Evolutionary conservation across 2,329 filamentous ascomycete species (phyloP).

Genomic region (Diplodia seriata): DNA sequence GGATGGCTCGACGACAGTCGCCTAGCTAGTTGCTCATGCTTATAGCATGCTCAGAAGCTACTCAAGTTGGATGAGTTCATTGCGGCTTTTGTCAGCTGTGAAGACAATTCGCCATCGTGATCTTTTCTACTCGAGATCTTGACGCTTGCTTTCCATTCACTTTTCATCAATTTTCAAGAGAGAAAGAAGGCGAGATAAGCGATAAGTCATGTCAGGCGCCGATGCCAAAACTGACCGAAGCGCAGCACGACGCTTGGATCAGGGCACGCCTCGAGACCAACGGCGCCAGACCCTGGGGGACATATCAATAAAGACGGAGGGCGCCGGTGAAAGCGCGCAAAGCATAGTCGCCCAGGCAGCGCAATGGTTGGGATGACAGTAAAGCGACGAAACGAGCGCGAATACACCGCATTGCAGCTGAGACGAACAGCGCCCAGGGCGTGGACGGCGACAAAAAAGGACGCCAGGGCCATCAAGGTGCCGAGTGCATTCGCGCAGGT

Average conservation of each 20-base stretch:
- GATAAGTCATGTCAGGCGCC: not conserved
- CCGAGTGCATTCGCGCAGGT: not conserved
- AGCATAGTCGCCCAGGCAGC: not conserved
- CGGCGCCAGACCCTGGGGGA: constrained; percentile 8
- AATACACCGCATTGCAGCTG: not conserved
- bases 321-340: constrained; percentile 3
- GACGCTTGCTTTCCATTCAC: not conserved
- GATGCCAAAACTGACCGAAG: not conserved
- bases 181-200: not conserved
- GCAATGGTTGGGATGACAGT: not conserved
- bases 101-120: too few species aligned
- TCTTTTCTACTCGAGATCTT: too few species aligned
- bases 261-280: constrained; percentile 6
- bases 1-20: too few species aligned
- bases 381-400: not conserved
- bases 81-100: too few species aligned
- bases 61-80: too few species aligned
- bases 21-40: too few species aligned
- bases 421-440: not conserved
- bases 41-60: too few species aligned
- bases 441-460: not conserved
- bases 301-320: not conserved
- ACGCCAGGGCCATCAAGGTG: constrained; percentile 9
- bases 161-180: not conserved
- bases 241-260: not conserved